Evolutionary conservation across 352 stramenopile species (phyloP).

Genomic region (Globisporangium okanoganense): DNA sequence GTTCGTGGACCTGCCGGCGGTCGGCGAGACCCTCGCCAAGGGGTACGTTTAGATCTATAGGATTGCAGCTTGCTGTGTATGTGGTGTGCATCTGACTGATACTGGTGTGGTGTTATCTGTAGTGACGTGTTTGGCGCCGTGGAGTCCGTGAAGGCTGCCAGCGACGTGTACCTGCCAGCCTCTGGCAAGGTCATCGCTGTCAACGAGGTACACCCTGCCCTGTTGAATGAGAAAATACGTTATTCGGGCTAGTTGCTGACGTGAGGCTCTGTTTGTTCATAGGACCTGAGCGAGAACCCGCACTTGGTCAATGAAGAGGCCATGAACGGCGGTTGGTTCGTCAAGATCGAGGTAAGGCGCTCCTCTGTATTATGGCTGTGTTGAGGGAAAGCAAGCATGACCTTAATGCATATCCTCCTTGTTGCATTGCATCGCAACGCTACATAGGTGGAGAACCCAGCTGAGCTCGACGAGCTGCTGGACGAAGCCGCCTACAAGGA

Average conservation of each 20-base stretch:
- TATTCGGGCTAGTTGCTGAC: neutral
- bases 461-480: slow-evolving; percentile 76
- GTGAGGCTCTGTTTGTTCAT: neutral
- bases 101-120: neutral
- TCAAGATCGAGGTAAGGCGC: slow-evolving; percentile 81
- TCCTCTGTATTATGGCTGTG: neutral
- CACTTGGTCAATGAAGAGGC: slow-evolving; percentile 87
- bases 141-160: slow-evolving; percentile 98
- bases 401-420: neutral
- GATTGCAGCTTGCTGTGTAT: neutral
- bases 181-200: slow-evolving; percentile 91
- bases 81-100: neutral
- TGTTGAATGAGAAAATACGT: neutral
- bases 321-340: slow-evolving; percentile 85
- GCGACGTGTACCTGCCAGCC: slow-evolving; percentile 95
- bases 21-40: slow-evolving; percentile 93
- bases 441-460: slow-evolving; percentile 48
- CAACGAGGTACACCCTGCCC: slow-evolving; percentile 76
- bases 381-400: neutral
- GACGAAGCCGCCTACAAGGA: slow-evolving; percentile 85
- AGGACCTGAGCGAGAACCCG: slow-evolving; percentile 76
- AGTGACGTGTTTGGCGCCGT: slow-evolving; percentile 95
- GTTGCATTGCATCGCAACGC: neutral
- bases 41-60: slow-evolving; percentile 43
- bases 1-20: slow-evolving; percentile 95